Base-by-base conservation (phyloP, 768 basidiomycete species). In the Rubroboletus pulcherrimus region DNA sequence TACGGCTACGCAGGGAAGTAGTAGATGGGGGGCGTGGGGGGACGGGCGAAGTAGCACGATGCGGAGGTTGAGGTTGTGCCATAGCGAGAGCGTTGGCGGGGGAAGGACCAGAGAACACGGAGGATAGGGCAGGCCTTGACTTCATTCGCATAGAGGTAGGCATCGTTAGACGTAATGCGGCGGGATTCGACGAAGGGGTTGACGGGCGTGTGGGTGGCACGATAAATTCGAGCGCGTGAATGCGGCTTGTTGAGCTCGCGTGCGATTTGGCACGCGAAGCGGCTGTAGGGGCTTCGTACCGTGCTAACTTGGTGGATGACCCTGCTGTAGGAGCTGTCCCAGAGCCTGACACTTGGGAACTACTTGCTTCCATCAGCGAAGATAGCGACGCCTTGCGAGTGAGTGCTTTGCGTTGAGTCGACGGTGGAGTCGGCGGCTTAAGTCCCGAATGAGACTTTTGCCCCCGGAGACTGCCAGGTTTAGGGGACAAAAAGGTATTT, bases 401-500 rank as follows among this genome's bases (percentile, higher is more conserved):
- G 52, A 91, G 78, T 38, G 53, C 64, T 61, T 79, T 82, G 33
- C 85, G 81, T 47, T 81, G 75, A 29, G 80, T 78, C 24, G 81
- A 68, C n/a, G 88, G 82, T 31, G 89, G 87, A 6, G 83, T 83
- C 29, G 86, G 84, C 2, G 86, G 84, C 66, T 92, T 91, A 51
- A 92, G 80, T 37, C 86, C 89, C 7, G 87, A 84, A 66, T 90
- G 88, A 3, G 90, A 91, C 66, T 92, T 92, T 75, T 92, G 90
- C 19, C 85, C 86, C 24, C 90, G 85, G 57, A 92, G 80, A 68
- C 86, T 87, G 50, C 81, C 84, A 55, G 86, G 83, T 71, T 89
- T 91, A 40, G 81, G 75, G 17, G 83, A 73, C 57, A 87, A 79
- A 71, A 88, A 82, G 10, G 83, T 78, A 38, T 77, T 75, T 33